Evolutionary conservation across 345 rosid genomes (phyloP).

Genomic region (Viola odorata): DNA sequence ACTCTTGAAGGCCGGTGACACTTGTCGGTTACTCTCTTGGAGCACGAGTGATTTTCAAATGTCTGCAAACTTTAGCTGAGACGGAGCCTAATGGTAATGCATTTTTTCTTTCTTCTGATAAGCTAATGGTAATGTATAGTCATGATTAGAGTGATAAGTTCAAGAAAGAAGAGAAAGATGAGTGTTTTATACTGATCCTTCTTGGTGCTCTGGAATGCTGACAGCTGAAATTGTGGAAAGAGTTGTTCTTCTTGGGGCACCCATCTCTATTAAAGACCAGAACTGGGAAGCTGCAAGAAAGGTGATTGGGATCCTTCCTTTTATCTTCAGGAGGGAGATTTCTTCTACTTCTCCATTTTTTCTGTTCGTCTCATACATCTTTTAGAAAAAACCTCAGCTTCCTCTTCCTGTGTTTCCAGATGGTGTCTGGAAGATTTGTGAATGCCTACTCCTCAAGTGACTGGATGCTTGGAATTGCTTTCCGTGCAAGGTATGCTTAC

Average conservation of each 20-base stretch:
- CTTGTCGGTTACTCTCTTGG: constrained; percentile 93
- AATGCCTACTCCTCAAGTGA: constrained; percentile 83
- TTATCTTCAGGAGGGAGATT: neutral
- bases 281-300: constrained; percentile 84
- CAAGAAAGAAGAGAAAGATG: too few species aligned
- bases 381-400: neutral
- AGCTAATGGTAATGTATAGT: too few species aligned
- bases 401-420: constrained; percentile 39
- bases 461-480: constrained; percentile 94
- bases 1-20: constrained; percentile 71
- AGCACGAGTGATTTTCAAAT: constrained; percentile 84
- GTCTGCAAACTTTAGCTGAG: constrained; percentile 76
- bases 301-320: constrained; percentile 34
- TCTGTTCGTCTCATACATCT: constrained; percentile 1
- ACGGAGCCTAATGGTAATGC: constrained; percentile 66
- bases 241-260: constrained; percentile 93
- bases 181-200: neutral
- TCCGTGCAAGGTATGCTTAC: constrained; percentile 78
- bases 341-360: neutral
- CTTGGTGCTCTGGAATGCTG: constrained; percentile 13
- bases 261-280: constrained; percentile 68
- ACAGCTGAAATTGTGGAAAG: constrained; percentile 90
- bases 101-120: too few species aligned
- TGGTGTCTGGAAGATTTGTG: constrained; percentile 96
- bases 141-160: too few species aligned